Evolutionary conservation across 2,329 filamentous ascomycete genomes (phyloP).

Genomic region (Plectosphaerella cucumerina): DNA sequence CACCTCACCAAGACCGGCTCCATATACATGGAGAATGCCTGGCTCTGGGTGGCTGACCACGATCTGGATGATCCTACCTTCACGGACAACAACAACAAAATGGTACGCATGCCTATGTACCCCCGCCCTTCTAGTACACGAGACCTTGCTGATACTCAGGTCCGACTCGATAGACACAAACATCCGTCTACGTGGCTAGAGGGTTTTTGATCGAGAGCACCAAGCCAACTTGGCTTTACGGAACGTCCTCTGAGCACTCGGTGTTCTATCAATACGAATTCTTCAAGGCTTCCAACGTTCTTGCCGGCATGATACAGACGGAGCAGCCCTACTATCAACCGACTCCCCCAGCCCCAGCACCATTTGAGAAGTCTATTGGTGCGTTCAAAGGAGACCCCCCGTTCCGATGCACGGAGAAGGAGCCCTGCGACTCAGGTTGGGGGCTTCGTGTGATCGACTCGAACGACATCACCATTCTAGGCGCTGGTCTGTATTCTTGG

Average conservation of each 20-base stretch:
- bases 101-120: constrained; percentile 17
- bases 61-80: constrained; percentile 7
- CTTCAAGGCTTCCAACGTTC: constrained; percentile 40
- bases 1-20: constrained; percentile 41
- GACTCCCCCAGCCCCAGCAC: constrained; percentile 22
- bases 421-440: constrained; percentile 15
- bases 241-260: constrained; percentile 45
- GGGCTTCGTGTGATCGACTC: constrained; percentile 10
- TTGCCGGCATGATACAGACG: constrained; percentile 60
- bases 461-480: not conserved
- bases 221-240: constrained; percentile 30
- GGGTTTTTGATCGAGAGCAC: constrained; percentile 28
- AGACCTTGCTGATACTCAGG: not conserved
- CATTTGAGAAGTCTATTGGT: not conserved
- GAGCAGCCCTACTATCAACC: constrained; percentile 59
- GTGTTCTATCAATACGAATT: constrained; percentile 50
- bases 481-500: too few species aligned
- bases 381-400: constrained; percentile 8
- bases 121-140: not conserved
- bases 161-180: constrained; percentile 14
- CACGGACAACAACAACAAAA: constrained; percentile 55
- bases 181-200: constrained; percentile 27
- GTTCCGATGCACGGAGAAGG: constrained; percentile 9
- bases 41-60: constrained; percentile 69
- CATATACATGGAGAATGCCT: constrained; percentile 49